Evolutionary conservation across 2,329 filamentous ascomycete genomes (phyloP).

Genomic region (Mariannaea sp.): DNA sequence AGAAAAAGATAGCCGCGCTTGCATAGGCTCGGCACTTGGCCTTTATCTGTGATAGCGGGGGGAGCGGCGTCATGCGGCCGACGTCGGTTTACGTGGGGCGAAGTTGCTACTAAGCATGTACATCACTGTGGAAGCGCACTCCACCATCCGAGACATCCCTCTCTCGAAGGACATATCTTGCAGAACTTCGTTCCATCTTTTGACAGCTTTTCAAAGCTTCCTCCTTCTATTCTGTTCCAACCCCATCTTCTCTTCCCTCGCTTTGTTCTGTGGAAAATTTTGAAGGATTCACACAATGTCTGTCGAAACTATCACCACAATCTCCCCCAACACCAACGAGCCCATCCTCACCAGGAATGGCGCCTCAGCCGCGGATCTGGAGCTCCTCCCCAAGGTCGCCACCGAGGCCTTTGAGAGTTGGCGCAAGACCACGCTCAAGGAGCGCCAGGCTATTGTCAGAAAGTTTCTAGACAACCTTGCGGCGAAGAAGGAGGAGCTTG

Average conservation of each 20-base stretch:
- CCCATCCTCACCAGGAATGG: slow-evolving; percentile 80
- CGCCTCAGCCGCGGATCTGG: slow-evolving; percentile 70
- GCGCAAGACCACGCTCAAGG: slow-evolving; percentile 72
- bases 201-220: too few species aligned
- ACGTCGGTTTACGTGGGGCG: slow-evolving; percentile 39
- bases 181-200: not conserved
- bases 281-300: slow-evolving; percentile 58
- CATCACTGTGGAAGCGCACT: slow-evolving; percentile 26
- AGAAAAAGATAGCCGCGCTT: slow-evolving; percentile 8
- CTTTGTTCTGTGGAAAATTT: not conserved
- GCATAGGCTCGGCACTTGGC: slow-evolving; percentile 10
- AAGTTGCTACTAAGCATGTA: slow-evolving; percentile 7
- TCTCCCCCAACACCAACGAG: slow-evolving; percentile 89
- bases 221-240: too few species aligned
- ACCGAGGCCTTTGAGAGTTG: slow-evolving; percentile 77
- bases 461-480: slow-evolving; percentile 75
- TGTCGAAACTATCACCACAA: slow-evolving; percentile 71
- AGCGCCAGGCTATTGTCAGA: slow-evolving; percentile 80
- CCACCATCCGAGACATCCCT: slow-evolving; percentile 31
- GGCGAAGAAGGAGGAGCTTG: slow-evolving; percentile 77
- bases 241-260: not conserved
- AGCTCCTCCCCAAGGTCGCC: slow-evolving; percentile 72
- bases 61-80: slow-evolving; percentile 25
- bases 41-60: slow-evolving; percentile 27
- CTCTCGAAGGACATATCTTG: slow-evolving; percentile 17